Evolutionary conservation across 768 basidiomycete genomes (phyloP), one percentile per base, ranked within the genome.

Genomic region (Favolaschia claudopus): DNA sequence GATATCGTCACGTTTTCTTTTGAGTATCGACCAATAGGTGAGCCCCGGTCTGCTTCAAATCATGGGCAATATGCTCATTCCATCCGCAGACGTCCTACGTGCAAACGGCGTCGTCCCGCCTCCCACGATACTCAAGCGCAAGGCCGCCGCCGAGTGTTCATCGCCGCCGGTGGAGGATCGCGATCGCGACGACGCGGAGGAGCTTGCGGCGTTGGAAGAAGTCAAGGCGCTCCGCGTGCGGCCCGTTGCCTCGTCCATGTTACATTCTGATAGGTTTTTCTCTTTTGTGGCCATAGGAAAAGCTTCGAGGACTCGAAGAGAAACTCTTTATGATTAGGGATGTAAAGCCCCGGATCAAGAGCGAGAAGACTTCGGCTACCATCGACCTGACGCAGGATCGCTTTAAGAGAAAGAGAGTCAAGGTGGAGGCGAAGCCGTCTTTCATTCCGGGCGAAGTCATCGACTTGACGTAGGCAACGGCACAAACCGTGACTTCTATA

Each of bases 21-120:
- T 33, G 45, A 50, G 48, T 64, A 64, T 29, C 57, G 62, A 4
- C 62, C 62, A 9, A 6, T 59, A 14, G 62, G 62, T 58, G 15
- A 1, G 57, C 38, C n/a, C 15, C 10, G 20, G 19, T 45, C 17
- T 7, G 13, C 13, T 2, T 20, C 19, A 28, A 7, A 29, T 32
- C n/a, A 5, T 4, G 17, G 25, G 20, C 7, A 19, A 33, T 15
- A 42, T 22, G 25, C 12, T 1, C 8, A 9, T 25, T 17, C 19
- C 3, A 19, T 7, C 28, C 28, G 24, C 27, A 63, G 62, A 55
- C 12, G 27, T 64, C 27, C 62, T 64, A 19, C 52, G 40, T 15
- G 62, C 62, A 17, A 60, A 52, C 31, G 62, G 62, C 12, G 55
- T 63, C 13, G 60, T 47, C 3, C 48, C 55, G 5, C 9, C 46